Conservation (phyloP, 352 stramenopile genomes). For the Achlya hypogyna region DNA sequence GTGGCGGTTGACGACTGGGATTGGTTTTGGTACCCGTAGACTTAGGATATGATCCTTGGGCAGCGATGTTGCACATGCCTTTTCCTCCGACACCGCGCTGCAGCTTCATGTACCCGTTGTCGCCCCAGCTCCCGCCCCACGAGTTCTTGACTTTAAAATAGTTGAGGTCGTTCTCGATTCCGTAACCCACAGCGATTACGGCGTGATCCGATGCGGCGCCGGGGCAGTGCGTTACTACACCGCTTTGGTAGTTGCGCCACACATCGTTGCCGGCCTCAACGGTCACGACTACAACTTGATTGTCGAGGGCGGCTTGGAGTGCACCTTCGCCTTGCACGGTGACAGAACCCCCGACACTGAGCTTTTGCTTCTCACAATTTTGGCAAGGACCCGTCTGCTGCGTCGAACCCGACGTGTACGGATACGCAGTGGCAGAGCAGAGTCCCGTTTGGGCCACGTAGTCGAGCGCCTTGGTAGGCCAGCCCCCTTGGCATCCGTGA, state of each 20-base stretch:
- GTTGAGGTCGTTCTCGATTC: constrained; percentile 26
- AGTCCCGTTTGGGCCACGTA: constrained; percentile 35
- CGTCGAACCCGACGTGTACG: constrained; percentile 19
- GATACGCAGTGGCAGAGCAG: neutral
- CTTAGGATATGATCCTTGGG: neutral
- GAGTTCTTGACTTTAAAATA: constrained; percentile 59
- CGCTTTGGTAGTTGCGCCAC: constrained; percentile 52
- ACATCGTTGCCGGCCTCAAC: constrained; percentile 48
- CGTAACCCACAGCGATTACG: constrained; percentile 43
- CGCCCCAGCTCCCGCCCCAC: constrained; percentile 56
- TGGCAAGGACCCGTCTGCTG: neutral
- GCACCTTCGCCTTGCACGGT: constrained; percentile 28
- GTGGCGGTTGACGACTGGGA: too few relatives aligned
- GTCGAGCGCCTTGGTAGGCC: constrained; percentile 48
- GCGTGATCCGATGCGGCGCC: constrained; percentile 42
- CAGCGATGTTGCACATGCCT: constrained; percentile 1
- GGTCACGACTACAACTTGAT: constrained; percentile 45
- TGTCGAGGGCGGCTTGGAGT: constrained; percentile 39
- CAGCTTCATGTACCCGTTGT: constrained; percentile 33
- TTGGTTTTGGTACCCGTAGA: neutral
- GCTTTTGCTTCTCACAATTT: neutral
- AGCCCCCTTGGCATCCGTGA: constrained; percentile 41
- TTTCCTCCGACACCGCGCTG: constrained; percentile 7
- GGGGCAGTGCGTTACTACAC: constrained; percentile 34
- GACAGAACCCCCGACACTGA: constrained; percentile 29